Percentiles rank a stretch among this genome's conserved stretches.
Evolutionary conservation across 2,329 filamentous ascomycete species (phyloP).

Genomic region (Pezicula rhizophila): DNA sequence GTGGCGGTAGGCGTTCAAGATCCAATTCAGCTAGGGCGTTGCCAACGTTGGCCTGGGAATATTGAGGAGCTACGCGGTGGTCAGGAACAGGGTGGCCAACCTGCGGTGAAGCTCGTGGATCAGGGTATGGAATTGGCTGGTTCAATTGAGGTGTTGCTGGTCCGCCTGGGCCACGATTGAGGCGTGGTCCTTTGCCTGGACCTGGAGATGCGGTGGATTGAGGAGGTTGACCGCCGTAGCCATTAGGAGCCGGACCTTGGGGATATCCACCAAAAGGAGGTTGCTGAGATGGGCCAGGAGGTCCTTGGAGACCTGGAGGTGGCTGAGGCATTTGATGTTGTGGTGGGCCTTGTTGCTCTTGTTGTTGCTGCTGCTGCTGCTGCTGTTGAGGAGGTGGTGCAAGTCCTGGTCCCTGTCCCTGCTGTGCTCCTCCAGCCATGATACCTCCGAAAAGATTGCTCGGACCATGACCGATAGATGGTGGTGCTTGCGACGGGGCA

Average conservation of each 20-base stretch:
- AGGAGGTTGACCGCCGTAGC: slow-evolving; percentile 77
- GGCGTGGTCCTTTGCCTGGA: slow-evolving; percentile 62
- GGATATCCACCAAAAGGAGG: slow-evolving; percentile 59
- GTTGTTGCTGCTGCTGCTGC: slow-evolving; percentile 47
- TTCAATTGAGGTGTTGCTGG: slow-evolving; percentile 91
- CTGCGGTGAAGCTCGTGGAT: slow-evolving; percentile 76
- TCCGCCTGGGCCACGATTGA: slow-evolving; percentile 59
- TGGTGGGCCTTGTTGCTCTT: slow-evolving; percentile 51
- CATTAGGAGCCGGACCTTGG: slow-evolving; percentile 49
- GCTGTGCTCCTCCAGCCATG: slow-evolving; percentile 81
- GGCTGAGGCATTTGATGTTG: slow-evolving; percentile 68
- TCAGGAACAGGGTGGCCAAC: slow-evolving; percentile 78
- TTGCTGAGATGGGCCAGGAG: slow-evolving; percentile 47
- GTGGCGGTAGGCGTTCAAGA: slow-evolving; percentile 74
- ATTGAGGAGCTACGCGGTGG: slow-evolving; percentile 48
- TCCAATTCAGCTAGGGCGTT: slow-evolving; percentile 82
- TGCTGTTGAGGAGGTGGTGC: slow-evolving; percentile 62
- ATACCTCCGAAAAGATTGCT: slow-evolving; percentile 93
- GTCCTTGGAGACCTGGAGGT: slow-evolving; percentile 57
- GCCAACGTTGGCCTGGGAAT: slow-evolving; percentile 44
- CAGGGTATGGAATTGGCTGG: slow-evolving; percentile 79
- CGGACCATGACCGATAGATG: slow-evolving; percentile 76
- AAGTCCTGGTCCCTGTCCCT: slow-evolving; percentile 71
- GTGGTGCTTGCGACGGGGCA: slow-evolving; percentile 76
- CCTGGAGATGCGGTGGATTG: slow-evolving; percentile 83